Conservation (phyloP, 495 filamentous ascomycete species). For the Staphylotrichum longicolle region DNA sequence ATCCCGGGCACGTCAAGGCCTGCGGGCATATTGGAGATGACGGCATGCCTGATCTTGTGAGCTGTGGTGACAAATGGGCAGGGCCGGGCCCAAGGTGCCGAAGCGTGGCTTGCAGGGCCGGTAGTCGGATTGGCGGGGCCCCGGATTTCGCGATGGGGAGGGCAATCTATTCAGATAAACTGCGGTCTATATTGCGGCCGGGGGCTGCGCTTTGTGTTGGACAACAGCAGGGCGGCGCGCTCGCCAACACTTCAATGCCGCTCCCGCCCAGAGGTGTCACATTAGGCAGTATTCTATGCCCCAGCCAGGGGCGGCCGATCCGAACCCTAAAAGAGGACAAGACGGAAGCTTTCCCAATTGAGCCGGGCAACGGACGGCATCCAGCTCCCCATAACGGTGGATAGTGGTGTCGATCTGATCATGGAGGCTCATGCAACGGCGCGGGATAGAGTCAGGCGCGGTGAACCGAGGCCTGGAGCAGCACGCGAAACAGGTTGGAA, state of each 20-base stretch:
- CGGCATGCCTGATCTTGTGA: conserved; percentile 26
- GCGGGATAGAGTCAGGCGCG: conserved; percentile 6
- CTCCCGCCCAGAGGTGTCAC: conserved; percentile 19
- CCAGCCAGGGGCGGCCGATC: conserved; percentile 16
- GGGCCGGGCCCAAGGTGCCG: conserved; percentile 19
- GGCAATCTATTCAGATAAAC: conserved; percentile 39
- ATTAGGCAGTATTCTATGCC: conserved; percentile 31
- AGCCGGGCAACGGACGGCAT: conserved; percentile 24
- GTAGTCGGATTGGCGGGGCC: conserved; percentile 36
- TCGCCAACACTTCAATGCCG: conserved; percentile 32
- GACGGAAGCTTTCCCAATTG: conserved; percentile 28
- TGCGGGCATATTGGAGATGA: conserved; percentile 30
- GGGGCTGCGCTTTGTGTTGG: conserved; percentile 18
- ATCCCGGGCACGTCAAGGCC: conserved; percentile 29
- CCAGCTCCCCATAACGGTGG: conserved; percentile 6
- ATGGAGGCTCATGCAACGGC: conserved; percentile 8
- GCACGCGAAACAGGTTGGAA: neutral
- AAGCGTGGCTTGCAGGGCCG: conserved; percentile 27
- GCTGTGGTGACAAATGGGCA: conserved; percentile 22
- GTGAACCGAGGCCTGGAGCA: conserved; percentile 5
- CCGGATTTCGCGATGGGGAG: conserved; percentile 26
- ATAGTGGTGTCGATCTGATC: conserved; percentile 17
- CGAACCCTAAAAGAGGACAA: conserved; percentile 21
- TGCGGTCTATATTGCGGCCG: conserved; percentile 29
- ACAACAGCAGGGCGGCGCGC: conserved; percentile 22